Evolutionary conservation across 495 filamentous ascomycete genomes (phyloP).

Genomic region (Neurospora sp.): DNA sequence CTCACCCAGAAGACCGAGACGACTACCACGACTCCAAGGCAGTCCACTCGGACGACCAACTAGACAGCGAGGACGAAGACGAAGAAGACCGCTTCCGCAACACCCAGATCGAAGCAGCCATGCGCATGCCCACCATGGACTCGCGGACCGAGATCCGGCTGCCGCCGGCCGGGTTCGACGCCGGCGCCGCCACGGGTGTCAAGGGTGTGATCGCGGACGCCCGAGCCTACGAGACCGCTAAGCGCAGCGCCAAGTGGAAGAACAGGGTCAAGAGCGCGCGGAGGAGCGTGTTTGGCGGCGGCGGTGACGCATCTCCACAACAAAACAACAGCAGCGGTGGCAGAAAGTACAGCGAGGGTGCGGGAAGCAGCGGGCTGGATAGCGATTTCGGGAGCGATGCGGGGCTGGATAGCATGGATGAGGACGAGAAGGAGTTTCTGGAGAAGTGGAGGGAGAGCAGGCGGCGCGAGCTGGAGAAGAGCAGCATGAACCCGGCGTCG

Average conservation of each 20-base stretch:
- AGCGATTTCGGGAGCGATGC: constrained; percentile 37
- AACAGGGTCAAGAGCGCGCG: constrained; percentile 33
- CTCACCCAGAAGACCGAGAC: constrained; percentile 45
- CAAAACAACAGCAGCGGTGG: neutral
- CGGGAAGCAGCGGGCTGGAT: constrained; percentile 33
- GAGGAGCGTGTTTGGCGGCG: constrained; percentile 33
- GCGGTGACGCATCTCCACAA: neutral
- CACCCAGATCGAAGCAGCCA: constrained; percentile 48
- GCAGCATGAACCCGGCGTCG: constrained; percentile 26
- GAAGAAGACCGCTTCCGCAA: constrained; percentile 49
- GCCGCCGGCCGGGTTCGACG: constrained; percentile 55
- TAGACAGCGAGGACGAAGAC: constrained; percentile 36
- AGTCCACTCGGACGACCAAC: constrained; percentile 39
- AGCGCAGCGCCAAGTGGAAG: constrained; percentile 49
- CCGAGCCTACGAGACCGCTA: constrained; percentile 76
- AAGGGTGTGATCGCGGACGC: constrained; percentile 98
- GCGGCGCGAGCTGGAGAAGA: constrained; percentile 61
- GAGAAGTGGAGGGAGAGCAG: constrained; percentile 71
- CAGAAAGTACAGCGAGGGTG: constrained; percentile 9
- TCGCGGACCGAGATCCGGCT: constrained; percentile 44
- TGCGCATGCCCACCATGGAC: constrained; percentile 45
- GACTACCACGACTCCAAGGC: constrained; percentile 40
- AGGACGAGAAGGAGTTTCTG: constrained; percentile 74
- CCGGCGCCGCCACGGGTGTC: constrained; percentile 72
- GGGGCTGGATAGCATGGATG: constrained; percentile 13